Base-by-base conservation (phyloP, 208 protist species). In the Leishmania tropica region DNA sequence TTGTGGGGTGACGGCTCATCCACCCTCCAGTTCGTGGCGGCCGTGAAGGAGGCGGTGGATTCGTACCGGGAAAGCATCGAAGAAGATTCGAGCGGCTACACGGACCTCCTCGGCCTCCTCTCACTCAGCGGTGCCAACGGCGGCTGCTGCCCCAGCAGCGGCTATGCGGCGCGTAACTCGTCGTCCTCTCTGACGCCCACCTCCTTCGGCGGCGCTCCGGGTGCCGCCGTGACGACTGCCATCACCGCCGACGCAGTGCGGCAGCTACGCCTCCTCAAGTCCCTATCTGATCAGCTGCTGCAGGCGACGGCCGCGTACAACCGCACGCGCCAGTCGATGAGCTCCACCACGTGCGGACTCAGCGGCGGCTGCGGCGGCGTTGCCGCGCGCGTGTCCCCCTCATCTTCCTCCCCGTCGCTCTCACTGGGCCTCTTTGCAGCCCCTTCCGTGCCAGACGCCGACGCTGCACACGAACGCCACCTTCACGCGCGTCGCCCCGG, bases 1-100 rank as follows among this genome's bases (percentile, higher is more conserved):
- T 72, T 92, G 74, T 92, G 88, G 88, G 86, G 84, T 40, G 83
- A 88, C 58, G 86, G 86, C 24, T 88, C 81, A 15, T 60, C 81
- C 11, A 85, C 81, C 37, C 68, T 92, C 42, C 79, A 85, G 72
- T 87, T 86, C 71, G 81, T 92, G n/a, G 84, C 85, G 4, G 74
- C 82, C 31, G 83, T 89, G 24, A 81, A 81, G 65, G 86, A 89
- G 51, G 83, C 81, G 5, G 78, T 92, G 21, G 75, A 84, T 64
- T 73, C 70, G 35, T 91, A 91, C 80, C 79, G 87, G 45, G 56
- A 65, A 51, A 85, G 76, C 62, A 75, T 81, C 62, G 80, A 84
- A 47, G 79, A 83, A 35, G 81, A 88, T 68, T 24, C 81, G 11
- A 83, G 79, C 70, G 83, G 80, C 31, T 83, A 85, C 80, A 81